Evolutionary conservation across 2,329 filamentous ascomycete species (phyloP).

Genomic region (Aspergillus amoenus): DNA sequence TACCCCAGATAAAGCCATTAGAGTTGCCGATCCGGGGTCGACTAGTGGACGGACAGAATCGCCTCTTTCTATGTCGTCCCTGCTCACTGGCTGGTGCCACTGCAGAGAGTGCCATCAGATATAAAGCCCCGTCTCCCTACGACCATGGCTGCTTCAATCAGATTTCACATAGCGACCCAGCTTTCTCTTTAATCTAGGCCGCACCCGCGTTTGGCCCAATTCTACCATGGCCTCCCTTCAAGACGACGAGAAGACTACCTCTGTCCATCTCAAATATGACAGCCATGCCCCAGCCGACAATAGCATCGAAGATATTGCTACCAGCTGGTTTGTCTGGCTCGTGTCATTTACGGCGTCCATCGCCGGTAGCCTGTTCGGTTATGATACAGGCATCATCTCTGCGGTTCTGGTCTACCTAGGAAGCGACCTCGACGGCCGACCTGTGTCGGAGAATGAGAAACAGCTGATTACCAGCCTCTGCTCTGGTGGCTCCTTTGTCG

Average conservation of each 20-base stretch:
- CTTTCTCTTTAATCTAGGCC: too few relatives aligned
- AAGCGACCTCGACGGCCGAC: slow-evolving; percentile 39
- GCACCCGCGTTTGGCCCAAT: too few relatives aligned
- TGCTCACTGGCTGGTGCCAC: neutral
- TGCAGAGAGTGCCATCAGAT: neutral
- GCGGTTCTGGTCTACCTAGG: slow-evolving; percentile 41
- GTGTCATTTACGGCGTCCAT: slow-evolving; percentile 38
- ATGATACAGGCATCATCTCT: slow-evolving; percentile 50
- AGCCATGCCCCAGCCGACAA: neutral
- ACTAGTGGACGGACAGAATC: neutral
- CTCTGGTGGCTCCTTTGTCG: slow-evolving; percentile 50
- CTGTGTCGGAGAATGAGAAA: slow-evolving; percentile 45
- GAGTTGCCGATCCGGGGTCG: neutral
- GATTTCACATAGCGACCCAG: too few relatives aligned
- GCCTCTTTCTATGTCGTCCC: neutral
- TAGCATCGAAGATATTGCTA: slow-evolving; percentile 36
- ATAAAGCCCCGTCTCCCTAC: neutral
- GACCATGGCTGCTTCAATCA: neutral
- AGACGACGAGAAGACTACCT: neutral
- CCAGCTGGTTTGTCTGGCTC: slow-evolving; percentile 41
- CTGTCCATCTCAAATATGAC: neutral
- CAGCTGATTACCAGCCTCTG: slow-evolving; percentile 56
- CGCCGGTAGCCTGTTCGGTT: slow-evolving; percentile 37
- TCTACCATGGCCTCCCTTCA: too few relatives aligned
- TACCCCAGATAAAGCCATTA: neutral